Evolutionary conservation across 352 stramenopile genomes (phyloP).

Genomic region (Pythium volutum): DNA sequence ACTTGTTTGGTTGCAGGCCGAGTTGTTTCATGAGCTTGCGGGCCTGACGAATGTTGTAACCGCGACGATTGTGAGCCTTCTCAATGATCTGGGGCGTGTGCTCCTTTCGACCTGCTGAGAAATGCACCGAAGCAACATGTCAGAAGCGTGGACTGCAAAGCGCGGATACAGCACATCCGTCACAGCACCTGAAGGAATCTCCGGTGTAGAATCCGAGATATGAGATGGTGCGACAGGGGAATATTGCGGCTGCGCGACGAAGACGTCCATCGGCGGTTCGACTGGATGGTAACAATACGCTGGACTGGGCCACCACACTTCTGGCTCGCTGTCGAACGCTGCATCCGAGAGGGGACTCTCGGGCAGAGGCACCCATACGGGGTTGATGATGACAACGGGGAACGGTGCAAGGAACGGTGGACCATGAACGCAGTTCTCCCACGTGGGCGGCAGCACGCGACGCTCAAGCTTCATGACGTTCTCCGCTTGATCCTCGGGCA

Average conservation of each 20-base stretch:
- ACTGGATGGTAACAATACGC: background rate
- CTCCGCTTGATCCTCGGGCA: background rate
- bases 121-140: background rate
- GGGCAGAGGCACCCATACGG: background rate
- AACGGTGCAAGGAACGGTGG: slow-evolving; percentile 61
- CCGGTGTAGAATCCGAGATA: background rate
- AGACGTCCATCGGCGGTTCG: background rate
- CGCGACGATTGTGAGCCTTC: slow-evolving; percentile 78
- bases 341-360: too few relatives aligned
- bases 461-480: slow-evolving; percentile 7
- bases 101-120: background rate
- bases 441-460: slow-evolving; percentile 57
- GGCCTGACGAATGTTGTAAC: slow-evolving; percentile 59
- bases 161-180: background rate
- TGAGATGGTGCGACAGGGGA: background rate
- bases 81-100: background rate
- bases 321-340: background rate
- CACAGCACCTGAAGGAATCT: background rate
- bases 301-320: background rate
- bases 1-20: background rate
- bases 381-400: slow-evolving; percentile 32
- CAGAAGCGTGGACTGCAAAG: background rate
- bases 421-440: slow-evolving; percentile 40
- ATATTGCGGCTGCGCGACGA: background rate
- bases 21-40: slow-evolving; percentile 32